Evolutionary conservation across 345 rosid species (phyloP).

Genomic region (Arabis alpina): DNA sequence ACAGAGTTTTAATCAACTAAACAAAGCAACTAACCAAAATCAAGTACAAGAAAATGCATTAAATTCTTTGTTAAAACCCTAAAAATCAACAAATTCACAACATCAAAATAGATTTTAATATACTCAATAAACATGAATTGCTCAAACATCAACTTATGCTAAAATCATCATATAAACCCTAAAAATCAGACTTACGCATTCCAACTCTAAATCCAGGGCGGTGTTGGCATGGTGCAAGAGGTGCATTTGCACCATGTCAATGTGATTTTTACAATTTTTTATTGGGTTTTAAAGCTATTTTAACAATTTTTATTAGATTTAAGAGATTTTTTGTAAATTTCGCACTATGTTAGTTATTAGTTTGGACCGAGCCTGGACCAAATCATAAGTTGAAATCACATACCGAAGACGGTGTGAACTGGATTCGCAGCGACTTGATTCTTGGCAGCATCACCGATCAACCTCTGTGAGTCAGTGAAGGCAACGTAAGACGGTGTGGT

Average conservation of each 20-base stretch:
- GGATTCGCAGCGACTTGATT: constrained; percentile 58
- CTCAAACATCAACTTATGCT: too few species aligned
- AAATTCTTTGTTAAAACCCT: neutral
- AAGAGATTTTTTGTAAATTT: too few species aligned
- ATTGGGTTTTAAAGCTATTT: too few species aligned
- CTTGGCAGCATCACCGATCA: constrained; percentile 54
- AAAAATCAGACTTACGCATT: neutral
- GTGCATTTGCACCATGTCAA: too few species aligned
- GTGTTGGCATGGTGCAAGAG: too few species aligned
- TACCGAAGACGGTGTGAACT: constrained; percentile 52
- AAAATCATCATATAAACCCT: neutral
- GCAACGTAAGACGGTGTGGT: constrained; percentile 48
- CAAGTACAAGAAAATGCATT: neutral
- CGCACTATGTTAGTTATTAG: too few species aligned
- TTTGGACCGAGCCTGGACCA: too few species aligned
- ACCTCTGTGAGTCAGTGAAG: constrained; percentile 47
- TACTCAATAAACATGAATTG: too few species aligned
- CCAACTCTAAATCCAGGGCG: neutral
- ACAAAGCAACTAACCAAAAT: too few species aligned
- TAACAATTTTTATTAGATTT: too few species aligned
- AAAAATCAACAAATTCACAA: neutral
- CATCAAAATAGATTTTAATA: too few species aligned
- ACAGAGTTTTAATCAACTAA: constrained; percentile 29
- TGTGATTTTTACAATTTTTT: too few species aligned
- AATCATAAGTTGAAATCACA: neutral